Evolutionary conservation across 148 eudicot genomes (phyloP).

Genomic region (Fagopyrum tataricum): DNA sequence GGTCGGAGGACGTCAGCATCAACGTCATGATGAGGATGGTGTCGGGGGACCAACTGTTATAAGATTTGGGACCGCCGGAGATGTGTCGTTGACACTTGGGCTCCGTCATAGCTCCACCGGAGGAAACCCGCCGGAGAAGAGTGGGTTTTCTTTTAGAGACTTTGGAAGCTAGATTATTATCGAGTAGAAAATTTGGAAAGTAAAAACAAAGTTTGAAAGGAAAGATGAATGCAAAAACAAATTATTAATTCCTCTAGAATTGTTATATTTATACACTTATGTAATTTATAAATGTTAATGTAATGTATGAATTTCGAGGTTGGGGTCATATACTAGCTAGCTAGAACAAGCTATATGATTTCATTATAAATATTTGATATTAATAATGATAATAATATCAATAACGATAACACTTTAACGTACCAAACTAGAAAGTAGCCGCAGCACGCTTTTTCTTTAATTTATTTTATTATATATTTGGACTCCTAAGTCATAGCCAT

Average conservation of each 20-base stretch:
- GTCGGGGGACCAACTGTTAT: constrained; percentile 11
- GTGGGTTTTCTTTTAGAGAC: constrained; percentile 9
- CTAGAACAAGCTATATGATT: background rate
- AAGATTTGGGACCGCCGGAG: constrained; percentile 24
- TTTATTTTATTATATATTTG: background rate
- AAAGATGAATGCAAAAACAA: background rate
- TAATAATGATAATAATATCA: background rate
- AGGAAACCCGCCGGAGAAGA: constrained; percentile 15
- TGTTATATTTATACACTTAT: background rate
- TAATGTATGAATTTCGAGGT: background rate
- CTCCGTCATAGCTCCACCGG: constrained; percentile 22
- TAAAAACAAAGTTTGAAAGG: background rate
- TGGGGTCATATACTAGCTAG: constrained; percentile 8
- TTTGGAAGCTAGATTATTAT: background rate
- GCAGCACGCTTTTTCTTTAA: background rate
- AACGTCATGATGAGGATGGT: background rate
- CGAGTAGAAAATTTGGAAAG: background rate
- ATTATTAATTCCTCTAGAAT: background rate
- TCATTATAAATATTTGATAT: background rate
- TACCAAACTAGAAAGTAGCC: no score
- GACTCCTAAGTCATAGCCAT: background rate
- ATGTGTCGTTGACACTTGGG: constrained; percentile 27
- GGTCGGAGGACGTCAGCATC: background rate
- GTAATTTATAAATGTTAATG: background rate
- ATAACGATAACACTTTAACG: background rate